Evolutionary conservation across 768 basidiomycete species (phyloP), one percentile per base, ranked within the genome.

Genomic region (Lanmaoa rubissima): DNA sequence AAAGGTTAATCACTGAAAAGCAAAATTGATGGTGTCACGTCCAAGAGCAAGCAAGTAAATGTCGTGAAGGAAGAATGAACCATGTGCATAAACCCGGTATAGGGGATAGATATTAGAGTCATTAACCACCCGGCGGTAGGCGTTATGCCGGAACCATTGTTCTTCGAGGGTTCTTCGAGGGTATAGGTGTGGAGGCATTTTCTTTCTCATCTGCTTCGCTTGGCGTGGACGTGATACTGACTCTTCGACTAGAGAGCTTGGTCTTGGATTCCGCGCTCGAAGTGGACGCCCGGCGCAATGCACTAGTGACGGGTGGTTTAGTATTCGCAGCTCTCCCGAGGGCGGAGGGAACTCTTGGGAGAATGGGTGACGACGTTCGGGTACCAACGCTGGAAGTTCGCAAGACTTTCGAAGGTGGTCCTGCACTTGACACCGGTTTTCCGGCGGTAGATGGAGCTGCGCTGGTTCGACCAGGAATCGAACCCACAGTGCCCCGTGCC

Each of bases 121-220:
- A 19, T 61, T 41, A 57, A 43, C 47, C 41, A 16, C 44, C 31
- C n/a, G 17, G 36, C 28, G 16, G 38, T 36, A 39, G 21, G 32
- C 14, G 19, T 61, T 58, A 68, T 55, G 64, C 48, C 5, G 51
- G 64, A 19, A 60, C 40, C 47, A 58, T 57, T 8, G 36, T 43
- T 61, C 68, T 63, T 53, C 65, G 62, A 11, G 49, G 48, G 11
- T 48, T 45, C 46, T 60, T 67, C 47, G 36, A n/a, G 5, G 65
- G 48, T 41, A 45, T 52, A 36, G 70, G 70, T 52, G 62, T 68
- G 19, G 65, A 63, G 48, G 81, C 66, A 60, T 87, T 87, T 72
- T 86, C 84, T 72, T 86, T 87, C 65, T 86, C 84, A 51, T 80
- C 78, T 35, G 71, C 63, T 67, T 81, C 79, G 58, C 76, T 80